Evolutionary conservation across 2,329 filamentous ascomycete species (phyloP), one percentile per base, ranked within the genome.

Genomic region (Penicillium freii): DNA sequence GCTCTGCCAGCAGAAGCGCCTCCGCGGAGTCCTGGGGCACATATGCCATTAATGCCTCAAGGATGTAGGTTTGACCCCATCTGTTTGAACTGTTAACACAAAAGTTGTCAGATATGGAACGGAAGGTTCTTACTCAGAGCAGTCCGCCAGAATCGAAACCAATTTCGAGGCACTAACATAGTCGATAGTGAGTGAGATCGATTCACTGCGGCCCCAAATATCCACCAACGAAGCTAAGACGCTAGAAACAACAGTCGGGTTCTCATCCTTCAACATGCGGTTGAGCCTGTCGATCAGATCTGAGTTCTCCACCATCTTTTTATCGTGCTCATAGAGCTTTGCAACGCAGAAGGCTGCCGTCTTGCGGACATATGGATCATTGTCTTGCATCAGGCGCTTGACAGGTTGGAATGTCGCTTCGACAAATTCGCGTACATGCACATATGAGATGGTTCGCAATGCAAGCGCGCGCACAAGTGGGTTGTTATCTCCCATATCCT

Each of bases 31-130:
- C 92, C 75, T 96, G 91, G 6, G 94, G 94, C 15, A 97, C 90
- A 72, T 97, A 99, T 23, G 93, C 94, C 90, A 97, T 97, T 68
- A 99, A 82, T 21, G 94, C 92, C 77, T 99, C 94, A 9, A 99
- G 83, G 55, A 99, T 97, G 74, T 99, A 99, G 23, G 93, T 97
- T 79, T 99, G 94, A 42, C 94, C 93, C 94, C 94, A 99, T 82
- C 91, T 95, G 64, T 59, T 38, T 43, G 40, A 49, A 25, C 4
- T 15, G 53, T 65, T 61, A 69, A 62, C 34, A 53, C 33, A 29
- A 17, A 15, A 15, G 9, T 15, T 29, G 23, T 29, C n/a, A 31
- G 6, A 5, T 36, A 44, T n/a, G 5, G 31, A 17, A 34, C 6
- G 19, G 31, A 31, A 4, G 19, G 4, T 15, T 81, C 89, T 70